These are phyloP conservation scores for Trichoderma sp. DNA, from an alignment of 2,329 filamentous ascomycete species.

Conservation along the genomic window DNA sequence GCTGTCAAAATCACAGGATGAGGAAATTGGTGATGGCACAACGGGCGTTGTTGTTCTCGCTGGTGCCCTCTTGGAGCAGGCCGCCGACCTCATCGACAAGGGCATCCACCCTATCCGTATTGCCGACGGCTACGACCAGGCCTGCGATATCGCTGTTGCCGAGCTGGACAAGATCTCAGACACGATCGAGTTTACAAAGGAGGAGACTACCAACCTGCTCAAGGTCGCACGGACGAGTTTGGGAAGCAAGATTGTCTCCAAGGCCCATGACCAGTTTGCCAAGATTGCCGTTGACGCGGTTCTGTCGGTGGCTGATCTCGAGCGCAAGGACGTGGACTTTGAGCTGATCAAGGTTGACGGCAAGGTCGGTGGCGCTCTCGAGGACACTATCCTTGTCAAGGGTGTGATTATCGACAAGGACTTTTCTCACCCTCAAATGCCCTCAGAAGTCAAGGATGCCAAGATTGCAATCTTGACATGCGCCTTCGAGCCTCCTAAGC, in stretches of 20 bases:
- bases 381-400: slow-evolving; percentile 93
- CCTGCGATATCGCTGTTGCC: slow-evolving; percentile 92
- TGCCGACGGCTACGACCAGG: slow-evolving; percentile 96
- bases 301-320: slow-evolving; percentile 90
- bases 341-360: slow-evolving; percentile 99
- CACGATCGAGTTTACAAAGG: slow-evolving; percentile 78
- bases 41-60: slow-evolving; percentile 97
- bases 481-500: slow-evolving; percentile 97
- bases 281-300: slow-evolving; percentile 97
- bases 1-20: slow-evolving; percentile 96
- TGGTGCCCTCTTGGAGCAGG: slow-evolving; percentile 92
- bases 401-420: slow-evolving; percentile 99
- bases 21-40: slow-evolving; percentile 97
- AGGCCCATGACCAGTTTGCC: slow-evolving; percentile 96
- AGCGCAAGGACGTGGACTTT: slow-evolving; percentile 96
- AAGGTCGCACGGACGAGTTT: slow-evolving; percentile 95
- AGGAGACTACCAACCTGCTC: slow-evolving; percentile 80
- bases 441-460: slow-evolving; percentile 88
- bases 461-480: slow-evolving; percentile 98
- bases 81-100: slow-evolving; percentile 97
- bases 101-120: slow-evolving; percentile 99
- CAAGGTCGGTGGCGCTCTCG: slow-evolving; percentile 91
- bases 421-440: slow-evolving; percentile 99
- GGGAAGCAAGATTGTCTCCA: slow-evolving; percentile 98
- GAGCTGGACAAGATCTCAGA: slow-evolving; percentile 94